These are phyloP conservation scores for Amesomyces nigricolor DNA, from an alignment of 2,329 filamentous ascomycete genomes.

Conservation along the genomic window DNA sequence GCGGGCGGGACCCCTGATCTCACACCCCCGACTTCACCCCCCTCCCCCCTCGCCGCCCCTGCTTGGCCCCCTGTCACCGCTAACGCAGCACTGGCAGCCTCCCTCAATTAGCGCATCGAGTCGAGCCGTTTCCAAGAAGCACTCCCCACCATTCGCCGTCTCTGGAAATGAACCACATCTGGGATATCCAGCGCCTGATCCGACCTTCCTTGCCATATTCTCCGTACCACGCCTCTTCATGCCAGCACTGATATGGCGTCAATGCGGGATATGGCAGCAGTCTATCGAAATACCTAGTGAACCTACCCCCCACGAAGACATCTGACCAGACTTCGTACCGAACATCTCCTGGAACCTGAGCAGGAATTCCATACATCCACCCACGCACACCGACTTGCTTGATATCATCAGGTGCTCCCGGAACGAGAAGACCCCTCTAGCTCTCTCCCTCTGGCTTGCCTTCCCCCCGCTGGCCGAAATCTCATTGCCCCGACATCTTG, in stretches of 20 bases:
- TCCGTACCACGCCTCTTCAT: conserved; percentile 6
- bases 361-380: neutral
- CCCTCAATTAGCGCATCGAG: conserved; percentile 11
- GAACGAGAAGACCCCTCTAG: too few species aligned
- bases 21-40: neutral
- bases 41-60: neutral
- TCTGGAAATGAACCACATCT: conserved; percentile 15
- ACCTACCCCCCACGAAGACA: too few species aligned
- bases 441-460: too few species aligned
- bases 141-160: conserved; percentile 1
- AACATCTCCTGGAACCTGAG: too few species aligned
- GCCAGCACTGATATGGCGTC: neutral
- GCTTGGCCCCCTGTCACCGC: neutral
- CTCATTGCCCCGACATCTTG: too few species aligned
- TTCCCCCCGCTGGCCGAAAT: too few species aligned
- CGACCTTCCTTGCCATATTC: neutral
- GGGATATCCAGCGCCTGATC: neutral
- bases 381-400: too few species aligned
- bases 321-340: too few species aligned
- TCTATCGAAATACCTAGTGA: neutral
- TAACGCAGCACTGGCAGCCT: conserved; percentile 7
- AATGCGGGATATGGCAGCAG: conserved; percentile 6
- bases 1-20: conserved; percentile 10
- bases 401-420: neutral
- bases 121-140: conserved; percentile 6